These are phyloP conservation scores for Boletus huronensis DNA, from an alignment of 768 basidiomycete genomes.

Conservation along the genomic window DNA sequence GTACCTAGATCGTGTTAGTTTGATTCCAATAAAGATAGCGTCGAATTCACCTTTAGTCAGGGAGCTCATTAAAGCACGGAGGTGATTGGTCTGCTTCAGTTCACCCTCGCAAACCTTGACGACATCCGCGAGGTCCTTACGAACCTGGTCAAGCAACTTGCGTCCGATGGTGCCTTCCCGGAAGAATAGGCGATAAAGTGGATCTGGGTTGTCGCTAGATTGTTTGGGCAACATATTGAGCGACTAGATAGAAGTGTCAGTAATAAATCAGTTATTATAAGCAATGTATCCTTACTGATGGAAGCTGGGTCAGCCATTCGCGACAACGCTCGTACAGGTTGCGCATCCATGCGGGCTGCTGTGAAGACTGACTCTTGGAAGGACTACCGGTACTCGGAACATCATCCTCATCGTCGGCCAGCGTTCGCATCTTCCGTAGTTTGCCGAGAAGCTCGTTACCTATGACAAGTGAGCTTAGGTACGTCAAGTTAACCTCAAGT, in stretches of 20 bases:
- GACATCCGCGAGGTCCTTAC: conserved; percentile 77
- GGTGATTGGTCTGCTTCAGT: conserved; percentile 93
- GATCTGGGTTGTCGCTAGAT: conserved; percentile 70
- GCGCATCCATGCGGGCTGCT: conserved; percentile 96
- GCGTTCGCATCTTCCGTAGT: conserved; percentile 88
- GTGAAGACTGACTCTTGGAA: conserved; percentile 59
- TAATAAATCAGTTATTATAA: background rate
- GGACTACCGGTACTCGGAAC: conserved; percentile 48
- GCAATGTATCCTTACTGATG: conserved; percentile 49
- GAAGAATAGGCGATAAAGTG: conserved; percentile 83
- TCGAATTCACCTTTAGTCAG: conserved; percentile 75
- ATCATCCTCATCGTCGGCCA: conserved; percentile 83
- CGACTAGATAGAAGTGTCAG: conserved; percentile 40
- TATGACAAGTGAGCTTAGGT: conserved; percentile 29
- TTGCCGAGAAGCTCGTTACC: conserved; percentile 82
- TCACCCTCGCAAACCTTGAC: conserved; percentile 82
- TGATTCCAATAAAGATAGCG: background rate
- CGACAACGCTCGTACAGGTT: conserved; percentile 74
- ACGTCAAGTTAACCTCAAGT: background rate
- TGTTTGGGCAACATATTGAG: conserved; percentile 65
- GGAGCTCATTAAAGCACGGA: conserved; percentile 86
- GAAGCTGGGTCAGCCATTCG: conserved; percentile 79
- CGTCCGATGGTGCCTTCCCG: conserved; percentile 82
- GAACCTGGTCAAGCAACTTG: conserved; percentile 74
- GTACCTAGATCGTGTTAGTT: conserved; percentile 52